Evolutionary conservation across 2,329 filamentous ascomycete genomes (phyloP), one percentile per base, ranked within the genome.

Genomic region (Alternaria rosae): DNA sequence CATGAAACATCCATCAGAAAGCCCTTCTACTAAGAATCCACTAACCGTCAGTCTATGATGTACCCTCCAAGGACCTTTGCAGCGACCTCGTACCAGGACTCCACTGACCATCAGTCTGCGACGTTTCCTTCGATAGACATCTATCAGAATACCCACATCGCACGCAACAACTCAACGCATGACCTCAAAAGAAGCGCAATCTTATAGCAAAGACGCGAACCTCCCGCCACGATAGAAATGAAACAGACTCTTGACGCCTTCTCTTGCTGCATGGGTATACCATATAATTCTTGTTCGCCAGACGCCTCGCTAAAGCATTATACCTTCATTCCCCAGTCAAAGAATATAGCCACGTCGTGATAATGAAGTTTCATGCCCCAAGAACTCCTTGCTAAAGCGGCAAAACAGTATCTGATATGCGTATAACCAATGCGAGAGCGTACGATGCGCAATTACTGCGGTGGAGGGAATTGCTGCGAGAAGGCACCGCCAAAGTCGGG

Each of bases 261-360:
- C 26, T 59, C 51, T 38, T 58, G 35, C 35, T 38, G 51, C 55
- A 54, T 54, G 35, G 55, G 50, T 61, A 61, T 57, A 53, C 45
- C 57, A 44, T 60, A 12, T 43, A 44, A 38, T 51, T 38, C n/a
- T 20, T 48, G 32, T 55, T 55, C 61, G 54, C 64, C 61, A 59
- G 61, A 66, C 64, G 64, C 64, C 64, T 52, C 52, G 64, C 64
- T 64, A 64, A 66, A 54, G 47, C 15, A 57, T 21, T 47, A 30
- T 53, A 42, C 44, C 17, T 55, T 43, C 48, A 53, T 57, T 23
- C 55, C 52, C 59, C 43, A 53, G 47, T 57, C 17, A 38, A 56
- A 47, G 32, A 26, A 44, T 23, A 35, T 54, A 42, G 28, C 15
- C 45, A 41, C n/a, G 28, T 42, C 35, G 42, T 51, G 12, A 12